Percentiles rank a stretch among this genome's conserved stretches.
Conservation (phyloP, 345 rosid species). For the Citrus glauca region DNA sequence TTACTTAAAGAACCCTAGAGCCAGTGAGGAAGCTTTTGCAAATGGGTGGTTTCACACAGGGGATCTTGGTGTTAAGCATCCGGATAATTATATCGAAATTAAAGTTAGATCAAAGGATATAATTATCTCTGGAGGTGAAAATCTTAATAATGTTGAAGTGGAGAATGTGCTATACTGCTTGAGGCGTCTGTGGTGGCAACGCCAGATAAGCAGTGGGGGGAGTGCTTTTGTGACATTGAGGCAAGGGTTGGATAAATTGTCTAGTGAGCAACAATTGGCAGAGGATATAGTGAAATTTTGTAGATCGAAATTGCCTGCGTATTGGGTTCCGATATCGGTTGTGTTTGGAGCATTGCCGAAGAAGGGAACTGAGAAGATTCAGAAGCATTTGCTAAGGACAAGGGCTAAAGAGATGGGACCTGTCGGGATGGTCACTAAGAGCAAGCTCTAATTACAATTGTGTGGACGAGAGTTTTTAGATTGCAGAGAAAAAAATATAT, state of each 20-base stretch:
- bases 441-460: no score
- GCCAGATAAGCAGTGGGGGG: constrained; percentile 82
- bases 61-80: constrained; percentile 82
- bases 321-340: constrained; percentile 84
- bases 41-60: constrained; percentile 90
- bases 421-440: constrained; percentile 4
- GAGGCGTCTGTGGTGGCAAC: constrained; percentile 91
- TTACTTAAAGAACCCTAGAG: constrained; percentile 75
- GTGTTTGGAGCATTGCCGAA: constrained; percentile 82
- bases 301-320: constrained; percentile 69
- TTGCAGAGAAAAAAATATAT: no score
- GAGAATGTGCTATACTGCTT: constrained; percentile 64
- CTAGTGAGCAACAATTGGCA: constrained; percentile 34
- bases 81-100: constrained; percentile 78
- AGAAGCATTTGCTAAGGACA: constrained; percentile 71
- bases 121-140: constrained; percentile 92
- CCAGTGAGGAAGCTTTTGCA: constrained; percentile 69
- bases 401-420: constrained; percentile 80
- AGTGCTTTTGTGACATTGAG: constrained; percentile 76
- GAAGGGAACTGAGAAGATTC: constrained; percentile 92
- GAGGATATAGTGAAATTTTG: constrained; percentile 67
- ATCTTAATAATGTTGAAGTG: constrained; percentile 80
- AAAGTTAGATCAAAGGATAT: constrained; percentile 91
- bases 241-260: constrained; percentile 36
- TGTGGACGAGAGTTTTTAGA: no score